phyloP scores from a whole-genome alignment of 805 yeast species.

The Metschnikowia sp. region DNA sequence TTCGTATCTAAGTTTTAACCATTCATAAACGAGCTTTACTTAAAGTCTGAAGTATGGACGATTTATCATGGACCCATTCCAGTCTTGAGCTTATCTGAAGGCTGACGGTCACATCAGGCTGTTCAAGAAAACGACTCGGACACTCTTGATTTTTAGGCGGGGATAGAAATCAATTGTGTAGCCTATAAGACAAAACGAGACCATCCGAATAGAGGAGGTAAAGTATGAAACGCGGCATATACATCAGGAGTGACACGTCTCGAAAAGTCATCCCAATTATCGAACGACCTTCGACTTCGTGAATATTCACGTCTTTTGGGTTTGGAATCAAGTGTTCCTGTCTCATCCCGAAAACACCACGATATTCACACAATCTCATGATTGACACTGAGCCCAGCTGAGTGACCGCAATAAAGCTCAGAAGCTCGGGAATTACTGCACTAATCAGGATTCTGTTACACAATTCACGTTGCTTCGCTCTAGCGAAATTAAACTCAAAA shows the following conservation, averaged over 20 bases:
- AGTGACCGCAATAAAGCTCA: slow-evolving; percentile 31
- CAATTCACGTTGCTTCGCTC: slow-evolving; percentile 26
- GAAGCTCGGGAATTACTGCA: slow-evolving; percentile 33
- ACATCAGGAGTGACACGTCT: slow-evolving; percentile 20
- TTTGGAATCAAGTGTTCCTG: slow-evolving; percentile 43
- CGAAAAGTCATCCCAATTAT: slow-evolving; percentile 31
- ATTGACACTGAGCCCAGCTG: slow-evolving; percentile 39
- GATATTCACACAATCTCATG: slow-evolving; percentile 33
- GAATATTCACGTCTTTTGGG: slow-evolving; percentile 25
- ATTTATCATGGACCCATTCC: too few species aligned
- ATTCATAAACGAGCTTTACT: too few species aligned
- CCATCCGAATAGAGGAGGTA: slow-evolving; percentile 38
- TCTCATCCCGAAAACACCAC: slow-evolving; percentile 40
- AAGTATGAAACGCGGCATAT: slow-evolving; percentile 26
- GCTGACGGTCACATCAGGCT: too few species aligned
- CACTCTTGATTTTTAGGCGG: too few species aligned
- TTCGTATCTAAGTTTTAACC: too few species aligned
- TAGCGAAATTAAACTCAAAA: slow-evolving; percentile 6
- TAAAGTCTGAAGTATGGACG: too few species aligned
- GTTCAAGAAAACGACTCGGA: too few species aligned
- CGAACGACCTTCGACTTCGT: slow-evolving; percentile 28
- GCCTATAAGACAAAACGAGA: slow-evolving; percentile 15
- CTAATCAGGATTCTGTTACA: slow-evolving; percentile 37
- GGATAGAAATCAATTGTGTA: neutral
- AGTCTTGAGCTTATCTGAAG: too few species aligned